Conservation (phyloP, 257 asterid species). For the Jacaranda copaia region DNA sequence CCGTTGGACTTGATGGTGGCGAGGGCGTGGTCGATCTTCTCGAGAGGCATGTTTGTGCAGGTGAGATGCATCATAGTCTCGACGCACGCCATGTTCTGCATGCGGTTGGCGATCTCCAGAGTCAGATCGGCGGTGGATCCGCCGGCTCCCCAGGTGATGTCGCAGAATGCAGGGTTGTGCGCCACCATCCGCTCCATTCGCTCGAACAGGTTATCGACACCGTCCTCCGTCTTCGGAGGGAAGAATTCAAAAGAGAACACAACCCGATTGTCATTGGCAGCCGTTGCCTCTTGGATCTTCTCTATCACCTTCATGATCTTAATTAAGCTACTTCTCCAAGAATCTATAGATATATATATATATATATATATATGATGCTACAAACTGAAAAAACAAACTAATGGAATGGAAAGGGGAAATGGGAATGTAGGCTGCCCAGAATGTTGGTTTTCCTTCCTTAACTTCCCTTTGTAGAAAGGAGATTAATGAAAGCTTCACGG, state of each 20-base stretch:
- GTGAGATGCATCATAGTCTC: conserved; percentile 99
- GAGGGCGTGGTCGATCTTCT: conserved; percentile 95
- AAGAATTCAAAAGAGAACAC: conserved; percentile 96
- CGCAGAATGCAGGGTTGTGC: conserved; percentile 88
- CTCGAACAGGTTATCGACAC: conserved; percentile 94
- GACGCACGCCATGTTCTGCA: conserved; percentile 99
- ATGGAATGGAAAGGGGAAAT: not conserved
- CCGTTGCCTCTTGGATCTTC: conserved; percentile 72
- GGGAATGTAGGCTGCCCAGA: conserved; percentile 35
- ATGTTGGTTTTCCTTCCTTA: not conserved
- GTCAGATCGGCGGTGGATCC: conserved; percentile 99
- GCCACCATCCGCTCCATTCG: conserved; percentile 98
- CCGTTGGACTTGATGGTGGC: conserved; percentile 77
- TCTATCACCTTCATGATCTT: conserved; percentile 91
- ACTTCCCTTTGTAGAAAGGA: not conserved
- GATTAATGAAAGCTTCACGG: conserved; percentile 5
- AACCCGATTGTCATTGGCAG: conserved; percentile 61
- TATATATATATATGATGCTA: not conserved
- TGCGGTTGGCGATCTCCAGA: conserved; percentile 90
- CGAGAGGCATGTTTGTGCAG: conserved; percentile 97
- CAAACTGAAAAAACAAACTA: not conserved
- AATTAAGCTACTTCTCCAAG: not conserved
- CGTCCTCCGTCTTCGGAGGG: conserved; percentile 98
- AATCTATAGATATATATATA: not conserved
- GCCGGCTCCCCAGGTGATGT: conserved; percentile 99